Percentiles rank a stretch among this genome's conserved stretches.
phyloP scores from a whole-genome alignment of 2,329 filamentous ascomycete genomes.

The Scorias spongiosa region DNA sequence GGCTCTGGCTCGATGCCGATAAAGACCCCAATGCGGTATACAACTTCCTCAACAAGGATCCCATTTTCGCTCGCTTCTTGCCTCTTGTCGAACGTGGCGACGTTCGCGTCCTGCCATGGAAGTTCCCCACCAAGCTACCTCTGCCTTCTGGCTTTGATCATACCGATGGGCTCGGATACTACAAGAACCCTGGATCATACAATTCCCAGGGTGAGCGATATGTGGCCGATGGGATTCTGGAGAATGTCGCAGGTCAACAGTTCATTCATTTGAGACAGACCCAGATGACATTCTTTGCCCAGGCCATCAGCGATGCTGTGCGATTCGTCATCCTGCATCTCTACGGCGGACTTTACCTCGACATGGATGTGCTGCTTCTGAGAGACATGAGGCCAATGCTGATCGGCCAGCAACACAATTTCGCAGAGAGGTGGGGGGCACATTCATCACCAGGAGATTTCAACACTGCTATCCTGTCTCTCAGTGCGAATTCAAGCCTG shows the following conservation, averaged over 20 bases:
- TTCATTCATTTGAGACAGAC: conserved; percentile 39
- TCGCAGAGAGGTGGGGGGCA: conserved; percentile 41
- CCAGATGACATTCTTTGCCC: conserved; percentile 43
- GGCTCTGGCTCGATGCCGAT: conserved; percentile 40
- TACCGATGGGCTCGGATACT: conserved; percentile 35
- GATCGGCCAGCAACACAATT: conserved; percentile 35
- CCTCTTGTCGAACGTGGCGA: conserved; percentile 39
- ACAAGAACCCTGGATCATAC: conserved; percentile 31
- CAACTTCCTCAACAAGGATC: conserved; percentile 36
- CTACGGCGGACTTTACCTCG: conserved; percentile 39
- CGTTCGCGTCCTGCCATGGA: conserved; percentile 37
- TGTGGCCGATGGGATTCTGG: conserved; percentile 37
- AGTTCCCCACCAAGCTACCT: conserved; percentile 37
- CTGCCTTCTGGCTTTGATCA: conserved; percentile 33
- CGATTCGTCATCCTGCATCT: conserved; percentile 40
- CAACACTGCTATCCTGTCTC: conserved; percentile 1
- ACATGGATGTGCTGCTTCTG: conserved; percentile 42
- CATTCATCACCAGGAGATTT: conserved; percentile 16
- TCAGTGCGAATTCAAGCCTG: not conserved
- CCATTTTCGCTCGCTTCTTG: conserved; percentile 37
- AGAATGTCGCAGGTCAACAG: conserved; percentile 34
- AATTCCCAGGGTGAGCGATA: conserved; percentile 26
- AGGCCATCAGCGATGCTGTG: conserved; percentile 41
- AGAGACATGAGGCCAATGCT: conserved; percentile 40
- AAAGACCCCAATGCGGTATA: conserved; percentile 34